phyloP scores from a whole-genome alignment of 805 yeast species.

The Schizosaccharomyces osmophilus region DNA sequence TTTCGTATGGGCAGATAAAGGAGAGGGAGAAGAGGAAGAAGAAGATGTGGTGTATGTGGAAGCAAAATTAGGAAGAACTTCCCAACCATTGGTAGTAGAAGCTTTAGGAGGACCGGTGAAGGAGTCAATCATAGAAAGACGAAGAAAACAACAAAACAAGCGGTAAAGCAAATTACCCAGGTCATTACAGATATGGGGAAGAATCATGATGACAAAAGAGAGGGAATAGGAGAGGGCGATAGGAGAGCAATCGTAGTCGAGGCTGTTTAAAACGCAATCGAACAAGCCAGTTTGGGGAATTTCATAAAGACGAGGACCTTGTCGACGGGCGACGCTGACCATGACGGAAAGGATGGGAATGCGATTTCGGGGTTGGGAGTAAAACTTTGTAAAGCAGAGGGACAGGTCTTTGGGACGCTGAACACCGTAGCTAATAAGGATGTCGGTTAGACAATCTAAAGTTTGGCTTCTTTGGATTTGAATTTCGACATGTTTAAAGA shows the following conservation, averaged over 20 bases:
- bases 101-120: not conserved
- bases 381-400: not conserved
- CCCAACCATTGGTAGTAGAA: not conserved
- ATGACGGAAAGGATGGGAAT: not conserved
- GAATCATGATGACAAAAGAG: not conserved
- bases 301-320: not conserved
- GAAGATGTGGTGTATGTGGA: not conserved
- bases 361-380: not conserved
- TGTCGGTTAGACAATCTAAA: not conserved
- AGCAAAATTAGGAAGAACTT: not conserved
- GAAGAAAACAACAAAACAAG: not conserved
- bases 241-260: not conserved
- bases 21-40: not conserved
- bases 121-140: not conserved
- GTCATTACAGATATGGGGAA: not conserved
- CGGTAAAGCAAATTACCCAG: not conserved
- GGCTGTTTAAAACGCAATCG: not conserved
- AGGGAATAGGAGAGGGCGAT: not conserved
- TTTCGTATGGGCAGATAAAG: not conserved
- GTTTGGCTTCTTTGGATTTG: not conserved
- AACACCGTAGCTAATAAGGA: not conserved
- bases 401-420: not conserved
- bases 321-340: not conserved
- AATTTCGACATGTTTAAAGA: not conserved
- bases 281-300: not conserved